Base-by-base conservation (phyloP, 2,329 filamentous ascomycete species). In the Apiospora koreana region DNA sequence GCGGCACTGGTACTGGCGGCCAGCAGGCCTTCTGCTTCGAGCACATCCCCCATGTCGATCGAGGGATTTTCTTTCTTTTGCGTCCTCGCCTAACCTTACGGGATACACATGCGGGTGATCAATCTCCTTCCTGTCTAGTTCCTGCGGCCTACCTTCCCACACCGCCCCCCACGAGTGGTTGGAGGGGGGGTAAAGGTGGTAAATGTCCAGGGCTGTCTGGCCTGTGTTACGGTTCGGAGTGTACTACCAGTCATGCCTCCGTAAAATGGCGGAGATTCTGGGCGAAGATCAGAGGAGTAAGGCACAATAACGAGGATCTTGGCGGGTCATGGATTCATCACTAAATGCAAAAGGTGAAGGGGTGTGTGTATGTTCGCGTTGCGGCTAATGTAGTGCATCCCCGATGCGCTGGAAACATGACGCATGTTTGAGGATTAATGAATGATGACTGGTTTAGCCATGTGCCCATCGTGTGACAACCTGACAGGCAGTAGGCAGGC, bases 21-120 rank as follows among this genome's bases (percentile, higher is more conserved):
- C 64, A 66, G 43, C 38, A 66, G 64, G 18, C 64, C 64, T 31
- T 66, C 64, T 18, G 42, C 64, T 45, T 66, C 64, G 38, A 66
- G 64, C 64, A 45, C 64, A 45, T 66, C 64, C 38, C 38, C 64
- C 64, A 66, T 66, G 31, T 62, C 21, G 28, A n/a, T 9, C 28
- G 21, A 23, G 35, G 4, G 35, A 10, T 62, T 62, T 38, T 10
- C 21, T 35, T 35, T 35, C 18, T 58, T 38, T 38, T 62, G 21
- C 8, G 18, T 21, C 35, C 54, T 62, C 54, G 31, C 31, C 54
- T 62, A 58, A 18, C 21, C 16, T 21, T 41, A 43, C 14, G 14
- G 41, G 41, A n/a, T 62, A 31, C 21, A 38, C 54, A 38, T 38
- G 54, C 54, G 54, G 54, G 54, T n/a, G n/a, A n/a, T 38, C 54